phyloP scores from a whole-genome alignment of 345 rosid genomes.

The Luvunga scandens region DNA sequence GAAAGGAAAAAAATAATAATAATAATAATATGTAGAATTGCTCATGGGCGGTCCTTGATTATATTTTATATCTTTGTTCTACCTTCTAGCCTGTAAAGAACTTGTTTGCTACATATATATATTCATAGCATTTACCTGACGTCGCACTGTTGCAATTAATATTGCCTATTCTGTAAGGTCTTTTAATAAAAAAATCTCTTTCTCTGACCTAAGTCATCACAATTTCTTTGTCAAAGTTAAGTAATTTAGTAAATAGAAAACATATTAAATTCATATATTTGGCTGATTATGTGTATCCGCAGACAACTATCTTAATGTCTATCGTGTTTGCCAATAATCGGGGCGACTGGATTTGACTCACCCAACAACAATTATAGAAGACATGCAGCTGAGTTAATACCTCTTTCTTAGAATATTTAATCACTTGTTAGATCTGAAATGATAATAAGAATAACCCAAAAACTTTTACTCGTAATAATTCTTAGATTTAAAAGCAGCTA shows the following conservation, averaged over 20 bases:
- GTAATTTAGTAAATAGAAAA: background rate
- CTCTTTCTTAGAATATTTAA: background rate
- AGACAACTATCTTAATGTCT: background rate
- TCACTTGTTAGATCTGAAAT: background rate
- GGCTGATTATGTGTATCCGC: background rate
- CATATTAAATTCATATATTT: background rate
- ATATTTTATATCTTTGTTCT: no score
- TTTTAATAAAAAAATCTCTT: no score
- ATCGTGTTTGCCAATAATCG: background rate
- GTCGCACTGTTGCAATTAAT: no score
- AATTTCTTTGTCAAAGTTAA: background rate
- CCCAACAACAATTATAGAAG: slow-evolving; percentile 16
- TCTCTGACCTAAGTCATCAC: background rate
- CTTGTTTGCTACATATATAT: no score
- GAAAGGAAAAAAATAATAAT: no score
- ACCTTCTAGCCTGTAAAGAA: no score
- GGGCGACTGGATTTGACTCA: slow-evolving; percentile 24
- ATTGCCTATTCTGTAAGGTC: no score
- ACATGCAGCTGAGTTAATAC: background rate
- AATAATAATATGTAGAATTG: no score
- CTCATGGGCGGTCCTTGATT: no score
- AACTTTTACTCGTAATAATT: background rate
- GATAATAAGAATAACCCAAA: background rate
- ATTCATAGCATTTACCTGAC: no score
- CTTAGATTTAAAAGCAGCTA: background rate